Conservation (phyloP, 306 rosid species). For the Sophora flavescens region DNA sequence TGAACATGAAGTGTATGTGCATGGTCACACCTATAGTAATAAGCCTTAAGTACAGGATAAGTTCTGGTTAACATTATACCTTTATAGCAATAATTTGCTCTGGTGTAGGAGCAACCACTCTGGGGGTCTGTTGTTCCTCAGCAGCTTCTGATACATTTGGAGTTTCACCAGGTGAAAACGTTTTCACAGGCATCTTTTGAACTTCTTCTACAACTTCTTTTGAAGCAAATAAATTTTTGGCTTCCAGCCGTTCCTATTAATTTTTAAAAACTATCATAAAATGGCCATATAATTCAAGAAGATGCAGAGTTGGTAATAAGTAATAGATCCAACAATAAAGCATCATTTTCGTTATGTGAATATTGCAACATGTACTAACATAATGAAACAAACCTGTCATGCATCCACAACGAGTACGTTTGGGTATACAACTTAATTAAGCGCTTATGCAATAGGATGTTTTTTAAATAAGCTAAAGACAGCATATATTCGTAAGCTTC, state of each 20-base stretch:
- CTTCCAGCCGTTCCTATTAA: conserved; percentile 88
- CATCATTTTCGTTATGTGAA: not conserved
- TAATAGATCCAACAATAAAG: not conserved
- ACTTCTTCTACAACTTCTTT: conserved; percentile 78
- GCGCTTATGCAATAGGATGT: too few species aligned
- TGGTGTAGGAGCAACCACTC: conserved; percentile 79
- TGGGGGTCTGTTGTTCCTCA: conserved; percentile 70
- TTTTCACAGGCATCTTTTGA: conserved; percentile 60
- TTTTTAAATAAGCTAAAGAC: too few species aligned
- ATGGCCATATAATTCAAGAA: conserved; percentile 15
- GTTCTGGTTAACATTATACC: conserved; percentile 53
- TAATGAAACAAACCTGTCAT: conserved; percentile 19
- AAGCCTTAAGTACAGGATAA: not conserved
- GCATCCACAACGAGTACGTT: conserved; percentile 1
- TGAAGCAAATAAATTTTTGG: conserved; percentile 71
- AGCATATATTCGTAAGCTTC: too few species aligned
- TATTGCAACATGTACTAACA: not conserved
- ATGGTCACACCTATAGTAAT: conserved; percentile 5
- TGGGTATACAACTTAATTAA: too few species aligned
- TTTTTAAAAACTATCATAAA: conserved; percentile 34
- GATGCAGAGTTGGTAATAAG: not conserved
- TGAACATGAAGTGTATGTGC: not conserved
- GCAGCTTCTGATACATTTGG: conserved; percentile 57
- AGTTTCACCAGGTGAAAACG: conserved; percentile 57
- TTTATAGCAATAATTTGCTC: conserved; percentile 95